Conservation (phyloP, 805 yeast species). For the Ogataea allantospora region DNA sequence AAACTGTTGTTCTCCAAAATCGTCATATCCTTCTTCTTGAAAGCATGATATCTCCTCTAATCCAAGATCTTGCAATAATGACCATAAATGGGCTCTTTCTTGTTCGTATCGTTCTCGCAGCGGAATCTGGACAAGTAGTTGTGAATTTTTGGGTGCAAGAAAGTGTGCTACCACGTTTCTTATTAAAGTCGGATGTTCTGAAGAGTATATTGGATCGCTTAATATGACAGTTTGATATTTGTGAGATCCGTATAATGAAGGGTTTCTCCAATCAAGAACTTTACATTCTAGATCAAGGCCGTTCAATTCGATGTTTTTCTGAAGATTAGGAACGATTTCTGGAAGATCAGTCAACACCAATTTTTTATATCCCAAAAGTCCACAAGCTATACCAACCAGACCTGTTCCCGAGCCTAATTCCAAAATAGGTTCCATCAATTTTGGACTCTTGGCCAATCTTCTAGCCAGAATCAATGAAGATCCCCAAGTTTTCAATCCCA, state of each 20-base stretch:
- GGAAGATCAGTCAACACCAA: slow-evolving; percentile 72
- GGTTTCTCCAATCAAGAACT: slow-evolving; percentile 78
- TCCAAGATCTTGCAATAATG: slow-evolving; percentile 40
- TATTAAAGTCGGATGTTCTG: slow-evolving; percentile 76
- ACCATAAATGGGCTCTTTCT: slow-evolving; percentile 64
- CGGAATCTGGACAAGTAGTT: slow-evolving; percentile 74
- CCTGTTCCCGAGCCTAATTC: slow-evolving; percentile 99
- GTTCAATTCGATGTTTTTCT: slow-evolving; percentile 58
- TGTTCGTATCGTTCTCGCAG: slow-evolving; percentile 61
- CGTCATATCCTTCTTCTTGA: slow-evolving; percentile 71
- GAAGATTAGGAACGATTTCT: slow-evolving; percentile 70
- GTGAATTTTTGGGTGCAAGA: slow-evolving; percentile 36
- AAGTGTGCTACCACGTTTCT: slow-evolving; percentile 55
- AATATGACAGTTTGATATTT: slow-evolving; percentile 60
- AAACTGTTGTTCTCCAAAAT: slow-evolving; percentile 73
- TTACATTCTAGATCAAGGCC: slow-evolving; percentile 30
- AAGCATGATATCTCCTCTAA: slow-evolving; percentile 38
- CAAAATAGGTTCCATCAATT: slow-evolving; percentile 39
- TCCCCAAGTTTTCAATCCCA: slow-evolving; percentile 97
- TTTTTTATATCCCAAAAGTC: slow-evolving; percentile 44
- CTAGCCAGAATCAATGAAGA: slow-evolving; percentile 71
- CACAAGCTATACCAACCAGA: slow-evolving; percentile 72
- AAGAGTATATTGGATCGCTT: slow-evolving; percentile 88
- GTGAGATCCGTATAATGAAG: slow-evolving; percentile 35
- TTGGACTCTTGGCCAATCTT: slow-evolving; percentile 35